Percentiles rank a stretch among this genome's conserved stretches.
phyloP scores from a whole-genome alignment of 129 eudicot genomes.

The Centrapalus pauciflorus region DNA sequence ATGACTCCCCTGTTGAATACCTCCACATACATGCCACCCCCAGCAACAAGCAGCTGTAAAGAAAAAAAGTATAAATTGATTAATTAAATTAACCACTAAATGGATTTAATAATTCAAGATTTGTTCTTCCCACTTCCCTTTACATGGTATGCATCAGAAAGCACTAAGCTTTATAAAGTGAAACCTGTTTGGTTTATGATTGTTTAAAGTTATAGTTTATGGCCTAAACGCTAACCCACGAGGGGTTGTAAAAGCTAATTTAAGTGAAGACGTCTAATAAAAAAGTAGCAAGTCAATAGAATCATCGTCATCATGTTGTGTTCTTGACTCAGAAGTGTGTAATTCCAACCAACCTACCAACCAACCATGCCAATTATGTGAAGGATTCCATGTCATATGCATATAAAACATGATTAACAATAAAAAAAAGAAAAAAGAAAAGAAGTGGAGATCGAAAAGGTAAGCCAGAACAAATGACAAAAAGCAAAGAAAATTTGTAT shows the following conservation, averaged over 20 bases:
- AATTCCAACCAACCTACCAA: constrained; percentile 22
- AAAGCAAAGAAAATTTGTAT: constrained; percentile 2
- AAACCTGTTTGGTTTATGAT: not conserved
- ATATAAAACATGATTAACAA: not conserved
- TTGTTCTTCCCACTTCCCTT: constrained; percentile 30
- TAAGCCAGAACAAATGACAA: constrained; percentile 13
- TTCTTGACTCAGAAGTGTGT: constrained; percentile 37
- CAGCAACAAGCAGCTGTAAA: constrained; percentile 90
- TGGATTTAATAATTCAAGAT: constrained; percentile 20
- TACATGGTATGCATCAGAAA: constrained; percentile 29
- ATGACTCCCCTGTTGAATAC: constrained; percentile 87
- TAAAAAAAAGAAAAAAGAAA: not conserved
- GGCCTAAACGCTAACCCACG: not conserved
- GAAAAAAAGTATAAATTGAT: not conserved
- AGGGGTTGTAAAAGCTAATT: not conserved
- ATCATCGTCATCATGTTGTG: constrained; percentile 30
- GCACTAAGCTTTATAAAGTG: constrained; percentile 21
- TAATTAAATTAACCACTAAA: constrained; percentile 21
- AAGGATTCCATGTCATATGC: constrained; percentile 33
- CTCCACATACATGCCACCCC: constrained; percentile 96
- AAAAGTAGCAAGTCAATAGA: constrained; percentile 23
- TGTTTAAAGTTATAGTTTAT: constrained; percentile 17
- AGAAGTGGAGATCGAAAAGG: constrained; percentile 13
- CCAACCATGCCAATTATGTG: constrained; percentile 11
- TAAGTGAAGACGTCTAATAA: constrained; percentile 11